Conservation (phyloP, 2,329 filamentous ascomycete species). For the Monilinia aucupariae region DNA sequence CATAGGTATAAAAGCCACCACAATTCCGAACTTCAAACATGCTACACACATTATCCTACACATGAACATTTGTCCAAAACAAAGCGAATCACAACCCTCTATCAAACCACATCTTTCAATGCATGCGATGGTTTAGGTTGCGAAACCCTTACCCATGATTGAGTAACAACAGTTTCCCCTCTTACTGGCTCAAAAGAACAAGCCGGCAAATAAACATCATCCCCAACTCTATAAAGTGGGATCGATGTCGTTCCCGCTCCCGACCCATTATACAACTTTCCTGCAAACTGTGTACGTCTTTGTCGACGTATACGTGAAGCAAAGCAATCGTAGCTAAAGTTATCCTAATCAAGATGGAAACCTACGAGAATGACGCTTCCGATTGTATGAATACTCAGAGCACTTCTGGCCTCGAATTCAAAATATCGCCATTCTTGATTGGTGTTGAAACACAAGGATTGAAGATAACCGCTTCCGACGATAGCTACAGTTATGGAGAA, state of each 20-base stretch:
- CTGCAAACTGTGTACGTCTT: too few species aligned
- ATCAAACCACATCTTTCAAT: constrained; percentile 2
- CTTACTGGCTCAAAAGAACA: background rate
- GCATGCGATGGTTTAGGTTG: background rate
- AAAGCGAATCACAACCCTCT: background rate
- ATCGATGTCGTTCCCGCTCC: background rate
- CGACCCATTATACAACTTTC: background rate
- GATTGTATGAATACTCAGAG: background rate
- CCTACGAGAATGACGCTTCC: background rate
- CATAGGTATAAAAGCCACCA: background rate
- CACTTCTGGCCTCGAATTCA: background rate
- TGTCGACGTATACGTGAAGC: background rate
- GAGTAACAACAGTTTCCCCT: background rate
- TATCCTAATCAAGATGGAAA: background rate
- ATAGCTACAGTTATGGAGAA: background rate
- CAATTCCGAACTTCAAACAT: background rate
- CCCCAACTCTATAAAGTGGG: background rate
- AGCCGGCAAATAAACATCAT: background rate
- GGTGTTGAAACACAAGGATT: background rate
- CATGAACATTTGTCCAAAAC: background rate
- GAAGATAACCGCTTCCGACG: background rate
- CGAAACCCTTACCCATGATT: background rate
- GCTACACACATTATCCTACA: background rate
- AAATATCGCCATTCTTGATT: background rate
- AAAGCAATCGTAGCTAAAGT: background rate